Evolutionary conservation across 2,329 filamentous ascomycete species (phyloP).

Genomic region (Stachybotrys chlorohalonatus): DNA sequence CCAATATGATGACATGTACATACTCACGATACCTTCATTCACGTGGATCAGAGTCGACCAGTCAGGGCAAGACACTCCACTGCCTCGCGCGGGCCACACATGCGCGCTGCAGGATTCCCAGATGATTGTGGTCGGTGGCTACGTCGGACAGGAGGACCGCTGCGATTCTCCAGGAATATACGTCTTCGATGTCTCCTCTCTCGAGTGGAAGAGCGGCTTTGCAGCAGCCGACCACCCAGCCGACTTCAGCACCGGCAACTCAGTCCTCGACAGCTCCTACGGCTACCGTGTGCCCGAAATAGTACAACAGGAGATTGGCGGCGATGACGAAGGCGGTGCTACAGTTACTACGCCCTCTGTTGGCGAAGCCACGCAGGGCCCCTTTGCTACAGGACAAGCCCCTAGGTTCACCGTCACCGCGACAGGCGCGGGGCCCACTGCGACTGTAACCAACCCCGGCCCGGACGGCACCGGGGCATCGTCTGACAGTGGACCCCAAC

Average conservation of each 20-base stretch:
- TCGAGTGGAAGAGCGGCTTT: conserved; percentile 51
- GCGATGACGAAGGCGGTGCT: conserved; percentile 40
- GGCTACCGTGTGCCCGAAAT: conserved; percentile 44
- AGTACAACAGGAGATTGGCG: conserved; percentile 41
- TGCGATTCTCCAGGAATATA: conserved; percentile 54
- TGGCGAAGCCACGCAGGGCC: conserved; percentile 53
- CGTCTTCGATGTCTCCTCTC: conserved; percentile 59
- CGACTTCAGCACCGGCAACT: conserved; percentile 41
- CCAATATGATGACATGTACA: conserved; percentile 57
- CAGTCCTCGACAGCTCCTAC: conserved; percentile 33
- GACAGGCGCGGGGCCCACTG: conserved; percentile 37
- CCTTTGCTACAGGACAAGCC: conserved; percentile 60
- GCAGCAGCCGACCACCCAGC: conserved; percentile 49
- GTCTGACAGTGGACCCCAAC: conserved; percentile 14
- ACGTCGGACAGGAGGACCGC: conserved; percentile 35
- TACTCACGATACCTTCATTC: conserved; percentile 53
- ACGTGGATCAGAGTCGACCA: conserved; percentile 51
- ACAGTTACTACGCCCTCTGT: conserved; percentile 38
- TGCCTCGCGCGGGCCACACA: conserved; percentile 32
- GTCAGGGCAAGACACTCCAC: conserved; percentile 44
- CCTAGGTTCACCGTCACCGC: conserved; percentile 60
- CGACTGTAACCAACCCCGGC: conserved; percentile 27
- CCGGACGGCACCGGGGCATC: conserved; percentile 11
- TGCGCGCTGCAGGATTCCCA: conserved; percentile 51
- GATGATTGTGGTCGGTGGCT: conserved; percentile 55